Conservation (phyloP, 2,329 filamentous ascomycete species). For the Arthrobotrys sphaeroides region DNA sequence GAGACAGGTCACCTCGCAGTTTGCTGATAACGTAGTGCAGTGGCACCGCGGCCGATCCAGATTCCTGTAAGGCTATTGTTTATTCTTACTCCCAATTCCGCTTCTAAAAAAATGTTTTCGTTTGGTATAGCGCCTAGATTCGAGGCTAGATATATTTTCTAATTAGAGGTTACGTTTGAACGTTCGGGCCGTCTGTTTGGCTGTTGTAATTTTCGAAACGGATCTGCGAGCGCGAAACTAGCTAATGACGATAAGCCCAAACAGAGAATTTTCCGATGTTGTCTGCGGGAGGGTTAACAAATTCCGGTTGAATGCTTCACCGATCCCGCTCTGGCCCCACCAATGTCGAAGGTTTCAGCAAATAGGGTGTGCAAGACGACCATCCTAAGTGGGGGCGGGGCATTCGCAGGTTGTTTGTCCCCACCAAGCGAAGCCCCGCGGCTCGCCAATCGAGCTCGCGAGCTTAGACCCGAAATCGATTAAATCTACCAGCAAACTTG, state of each 20-base stretch:
- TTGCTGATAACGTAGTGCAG: no score
- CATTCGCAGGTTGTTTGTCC: constrained; percentile 3
- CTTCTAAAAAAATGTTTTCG: no score
- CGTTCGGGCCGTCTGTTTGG: no score
- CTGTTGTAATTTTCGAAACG: background rate
- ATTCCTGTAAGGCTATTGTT: background rate
- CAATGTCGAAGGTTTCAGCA: background rate
- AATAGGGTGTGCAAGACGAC: background rate
- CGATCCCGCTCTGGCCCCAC: background rate
- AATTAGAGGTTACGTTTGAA: no score
- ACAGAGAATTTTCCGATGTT: constrained; percentile 28
- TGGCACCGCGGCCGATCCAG: no score
- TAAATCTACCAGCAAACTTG: no score
- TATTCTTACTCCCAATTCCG: no score
- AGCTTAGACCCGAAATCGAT: no score
- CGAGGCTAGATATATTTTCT: background rate
- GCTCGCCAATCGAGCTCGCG: constrained; percentile 3
- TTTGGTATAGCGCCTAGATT: no score
- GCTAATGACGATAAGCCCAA: background rate
- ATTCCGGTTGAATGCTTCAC: background rate
- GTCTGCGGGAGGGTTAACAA: background rate
- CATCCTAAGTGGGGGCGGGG: background rate
- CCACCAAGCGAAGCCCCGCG: background rate
- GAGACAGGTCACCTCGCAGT: constrained; percentile 21
- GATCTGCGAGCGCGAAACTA: no score